phyloP scores from a whole-genome alignment of 169 alveolate genomes.

The Cryptosporidium canis region DNA sequence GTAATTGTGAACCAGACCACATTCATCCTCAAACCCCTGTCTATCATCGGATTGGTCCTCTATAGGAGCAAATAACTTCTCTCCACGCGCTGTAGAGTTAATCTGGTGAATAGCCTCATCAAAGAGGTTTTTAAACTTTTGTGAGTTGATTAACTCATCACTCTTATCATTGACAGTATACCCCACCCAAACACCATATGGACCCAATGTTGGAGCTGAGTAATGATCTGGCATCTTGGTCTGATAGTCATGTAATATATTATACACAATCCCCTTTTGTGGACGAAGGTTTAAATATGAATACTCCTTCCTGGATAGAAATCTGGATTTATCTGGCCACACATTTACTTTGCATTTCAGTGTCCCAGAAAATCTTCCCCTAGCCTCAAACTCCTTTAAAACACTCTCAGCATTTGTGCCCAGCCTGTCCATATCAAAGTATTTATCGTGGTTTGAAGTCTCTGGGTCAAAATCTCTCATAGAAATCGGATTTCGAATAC shows the following conservation, averaged over 20 bases:
- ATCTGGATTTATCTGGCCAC: slow-evolving; percentile 62
- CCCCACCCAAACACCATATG: slow-evolving; percentile 70
- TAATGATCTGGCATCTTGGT: slow-evolving; percentile 68
- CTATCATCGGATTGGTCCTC: background rate
- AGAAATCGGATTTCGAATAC: slow-evolving; percentile 14
- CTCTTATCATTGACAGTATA: slow-evolving; percentile 13
- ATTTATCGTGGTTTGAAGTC: background rate
- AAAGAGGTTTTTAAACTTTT: background rate
- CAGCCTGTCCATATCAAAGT: slow-evolving; percentile 14
- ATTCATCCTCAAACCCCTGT: background rate
- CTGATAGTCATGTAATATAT: slow-evolving; percentile 42
- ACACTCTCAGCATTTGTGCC: background rate
- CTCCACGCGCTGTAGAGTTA: background rate
- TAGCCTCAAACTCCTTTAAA: background rate
- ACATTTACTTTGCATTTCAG: slow-evolving; percentile 23
- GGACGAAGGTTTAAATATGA: slow-evolving; percentile 65
- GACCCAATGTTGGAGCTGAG: slow-evolving; percentile 71
- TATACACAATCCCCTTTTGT: slow-evolving; percentile 66
- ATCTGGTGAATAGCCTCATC: slow-evolving; percentile 24
- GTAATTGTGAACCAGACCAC: background rate
- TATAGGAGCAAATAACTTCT: background rate
- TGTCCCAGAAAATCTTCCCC: slow-evolving; percentile 37
- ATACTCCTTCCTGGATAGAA: slow-evolving; percentile 31
- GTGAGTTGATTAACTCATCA: background rate
- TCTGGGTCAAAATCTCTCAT: background rate